A percentile compares a stretch with the other conserved stretches of the same genome.
phyloP scores from a whole-genome alignment of 2,329 filamentous ascomycete genomes.

The Claviceps paspali region DNA sequence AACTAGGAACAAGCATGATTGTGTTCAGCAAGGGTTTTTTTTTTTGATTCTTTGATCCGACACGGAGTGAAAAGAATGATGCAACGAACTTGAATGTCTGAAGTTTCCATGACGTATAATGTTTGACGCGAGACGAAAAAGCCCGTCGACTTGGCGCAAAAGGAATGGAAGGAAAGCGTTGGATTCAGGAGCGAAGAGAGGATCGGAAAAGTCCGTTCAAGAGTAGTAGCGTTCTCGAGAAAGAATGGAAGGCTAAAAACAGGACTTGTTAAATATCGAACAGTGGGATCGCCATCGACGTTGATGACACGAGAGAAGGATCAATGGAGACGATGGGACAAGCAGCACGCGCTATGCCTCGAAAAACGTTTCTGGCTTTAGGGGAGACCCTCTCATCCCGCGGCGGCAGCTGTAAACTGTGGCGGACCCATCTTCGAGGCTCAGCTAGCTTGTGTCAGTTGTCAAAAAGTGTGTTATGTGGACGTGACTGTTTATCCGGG shows the following conservation, averaged over 20 bases:
- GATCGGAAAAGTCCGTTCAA: no score
- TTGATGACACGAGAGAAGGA: not conserved
- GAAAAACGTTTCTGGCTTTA: not conserved
- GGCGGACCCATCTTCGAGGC: no score
- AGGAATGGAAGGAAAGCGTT: not conserved
- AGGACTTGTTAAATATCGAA: not conserved
- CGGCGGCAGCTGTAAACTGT: no score
- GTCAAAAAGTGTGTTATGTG: not conserved
- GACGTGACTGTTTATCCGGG: slow-evolving; percentile 6
- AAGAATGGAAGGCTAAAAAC: not conserved
- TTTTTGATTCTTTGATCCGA: not conserved
- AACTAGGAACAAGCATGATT: not conserved
- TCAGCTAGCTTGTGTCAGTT: no score
- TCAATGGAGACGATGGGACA: not conserved
- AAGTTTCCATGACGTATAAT: slow-evolving; percentile 16
- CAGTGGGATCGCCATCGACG: not conserved
- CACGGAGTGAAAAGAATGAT: not conserved
- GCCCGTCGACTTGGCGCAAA: not conserved
- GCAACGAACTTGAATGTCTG: slow-evolving; percentile 16
- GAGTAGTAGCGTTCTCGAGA: no score
- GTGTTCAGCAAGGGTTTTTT: not conserved
- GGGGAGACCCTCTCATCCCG: no score
- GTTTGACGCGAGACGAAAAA: slow-evolving; percentile 9
- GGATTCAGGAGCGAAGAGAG: slow-evolving; percentile 13
- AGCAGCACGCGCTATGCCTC: slow-evolving; percentile 1